Evolutionary conservation across 176 grass and related monocot species (phyloP).

Genomic region (Bonia amplexicaulis): DNA sequence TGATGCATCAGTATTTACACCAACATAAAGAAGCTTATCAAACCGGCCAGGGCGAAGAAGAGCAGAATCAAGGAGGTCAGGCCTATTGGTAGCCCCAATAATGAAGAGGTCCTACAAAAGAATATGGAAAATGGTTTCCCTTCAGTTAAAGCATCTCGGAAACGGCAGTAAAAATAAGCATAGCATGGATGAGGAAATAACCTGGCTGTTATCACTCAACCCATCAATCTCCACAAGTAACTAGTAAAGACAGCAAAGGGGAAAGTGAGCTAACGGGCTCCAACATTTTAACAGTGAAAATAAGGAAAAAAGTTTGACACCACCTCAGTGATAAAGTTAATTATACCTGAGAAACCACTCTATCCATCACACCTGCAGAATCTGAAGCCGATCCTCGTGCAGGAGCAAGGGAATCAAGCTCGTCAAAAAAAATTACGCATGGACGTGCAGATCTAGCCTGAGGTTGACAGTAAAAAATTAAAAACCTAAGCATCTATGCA

Average conservation of each 20-base stretch:
- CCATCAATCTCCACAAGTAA: constrained; percentile 98
- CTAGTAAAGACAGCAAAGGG: constrained; percentile 40
- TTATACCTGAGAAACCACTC: constrained; percentile 92
- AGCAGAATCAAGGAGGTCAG: constrained; percentile 88
- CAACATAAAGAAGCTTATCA: constrained; percentile 94
- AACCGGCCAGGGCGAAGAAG: constrained; percentile 91
- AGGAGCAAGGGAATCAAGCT: constrained; percentile 89
- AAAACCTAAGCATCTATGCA: constrained; percentile 6
- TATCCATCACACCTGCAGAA: constrained; percentile 97
- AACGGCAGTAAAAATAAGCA: background rate
- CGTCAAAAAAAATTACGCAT: constrained; percentile 99
- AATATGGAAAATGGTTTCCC: constrained; percentile 1
- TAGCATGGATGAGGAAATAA: constrained; percentile 20
- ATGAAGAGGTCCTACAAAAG: constrained; percentile 78
- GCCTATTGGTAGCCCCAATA: constrained; percentile 96
- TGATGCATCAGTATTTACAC: constrained; percentile 79
- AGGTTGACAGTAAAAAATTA: constrained; percentile 4
- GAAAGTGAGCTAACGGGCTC: background rate
- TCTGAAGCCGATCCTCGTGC: constrained; percentile 87
- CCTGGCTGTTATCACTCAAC: constrained; percentile 88
- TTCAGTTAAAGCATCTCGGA: constrained; percentile 24
- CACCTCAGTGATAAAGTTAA: background rate
- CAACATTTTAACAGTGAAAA: background rate
- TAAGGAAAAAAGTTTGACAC: background rate
- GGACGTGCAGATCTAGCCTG: constrained; percentile 86